Evolutionary conservation across 257 asterid genomes (phyloP).

Genomic region (Petunia secreta): DNA sequence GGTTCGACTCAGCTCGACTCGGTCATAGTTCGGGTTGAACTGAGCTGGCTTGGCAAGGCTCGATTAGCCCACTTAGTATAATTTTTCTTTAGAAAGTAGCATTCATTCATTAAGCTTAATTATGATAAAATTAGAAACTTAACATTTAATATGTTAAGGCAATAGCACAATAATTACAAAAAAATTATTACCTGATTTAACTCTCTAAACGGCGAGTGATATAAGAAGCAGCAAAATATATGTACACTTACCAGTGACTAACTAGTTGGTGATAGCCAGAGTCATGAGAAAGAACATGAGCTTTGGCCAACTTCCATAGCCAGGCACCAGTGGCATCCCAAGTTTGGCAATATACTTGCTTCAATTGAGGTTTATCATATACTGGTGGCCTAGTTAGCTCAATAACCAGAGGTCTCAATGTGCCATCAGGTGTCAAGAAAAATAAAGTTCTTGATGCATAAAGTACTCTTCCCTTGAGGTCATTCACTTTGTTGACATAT

Average conservation of each 20-base stretch:
- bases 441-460: slow-evolving; percentile 83
- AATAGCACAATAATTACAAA: too few species aligned
- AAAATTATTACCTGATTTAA: too few species aligned
- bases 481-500: slow-evolving; percentile 63
- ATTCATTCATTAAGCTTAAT: too few species aligned
- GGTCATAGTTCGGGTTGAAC: too few species aligned
- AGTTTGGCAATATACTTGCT: slow-evolving; percentile 42
- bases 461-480: slow-evolving; percentile 53
- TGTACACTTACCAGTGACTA: slow-evolving; percentile 67
- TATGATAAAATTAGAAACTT: too few species aligned
- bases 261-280: slow-evolving; percentile 70
- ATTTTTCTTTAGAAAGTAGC: too few species aligned
- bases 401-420: slow-evolving; percentile 68
- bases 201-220: too few species aligned
- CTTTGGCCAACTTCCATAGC: slow-evolving; percentile 80
- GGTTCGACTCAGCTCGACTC: too few species aligned
- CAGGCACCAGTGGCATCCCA: slow-evolving; percentile 67
- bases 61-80: too few species aligned
- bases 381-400: slow-evolving; percentile 73
- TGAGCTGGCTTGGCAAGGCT: too few species aligned
- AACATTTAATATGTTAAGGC: too few species aligned
- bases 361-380: slow-evolving; percentile 71
- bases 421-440: slow-evolving; percentile 49
- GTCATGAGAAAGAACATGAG: slow-evolving; percentile 78
- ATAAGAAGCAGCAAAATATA: too few species aligned